These are phyloP conservation scores for Daldinia childiae DNA, from an alignment of 495 filamentous ascomycete genomes.

Conservation along the genomic window DNA sequence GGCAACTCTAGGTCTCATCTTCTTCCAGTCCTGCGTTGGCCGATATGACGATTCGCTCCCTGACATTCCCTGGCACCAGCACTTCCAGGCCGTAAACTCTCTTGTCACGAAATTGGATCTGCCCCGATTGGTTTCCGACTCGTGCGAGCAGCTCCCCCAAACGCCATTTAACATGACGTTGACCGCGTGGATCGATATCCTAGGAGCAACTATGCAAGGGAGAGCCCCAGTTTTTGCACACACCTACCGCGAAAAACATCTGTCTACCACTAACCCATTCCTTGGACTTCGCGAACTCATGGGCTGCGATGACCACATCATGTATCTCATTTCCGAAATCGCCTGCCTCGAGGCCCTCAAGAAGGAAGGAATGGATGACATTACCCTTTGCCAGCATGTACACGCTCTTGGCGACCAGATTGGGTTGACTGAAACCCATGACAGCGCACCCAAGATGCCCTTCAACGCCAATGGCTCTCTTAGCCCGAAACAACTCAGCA, in stretches of 20 bases:
- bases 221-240: constrained; percentile 87
- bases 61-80: constrained; percentile 95
- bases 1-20: constrained; percentile 93
- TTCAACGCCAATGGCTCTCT: constrained; percentile 77
- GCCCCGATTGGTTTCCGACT: constrained; percentile 66
- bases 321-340: constrained; percentile 98
- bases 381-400: constrained; percentile 86
- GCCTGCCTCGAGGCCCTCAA: constrained; percentile 93
- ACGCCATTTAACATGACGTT: constrained; percentile 95
- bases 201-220: constrained; percentile 92
- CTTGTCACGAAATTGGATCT: constrained; percentile 88
- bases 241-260: constrained; percentile 89
- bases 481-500: constrained; percentile 79
- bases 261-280: constrained; percentile 70
- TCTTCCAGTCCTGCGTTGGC: constrained; percentile 96
- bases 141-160: constrained; percentile 64
- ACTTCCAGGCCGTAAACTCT: constrained; percentile 89
- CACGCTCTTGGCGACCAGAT: constrained; percentile 82
- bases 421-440: constrained; percentile 74
- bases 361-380: constrained; percentile 79
- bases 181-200: constrained; percentile 95
- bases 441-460: constrained; percentile 60
- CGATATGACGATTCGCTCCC: constrained; percentile 84
- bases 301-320: constrained; percentile 96
- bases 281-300: constrained; percentile 89